These are phyloP conservation scores for Microdochium paspali DNA, from an alignment of 2,329 filamentous ascomycete species.

Conservation along the genomic window DNA sequence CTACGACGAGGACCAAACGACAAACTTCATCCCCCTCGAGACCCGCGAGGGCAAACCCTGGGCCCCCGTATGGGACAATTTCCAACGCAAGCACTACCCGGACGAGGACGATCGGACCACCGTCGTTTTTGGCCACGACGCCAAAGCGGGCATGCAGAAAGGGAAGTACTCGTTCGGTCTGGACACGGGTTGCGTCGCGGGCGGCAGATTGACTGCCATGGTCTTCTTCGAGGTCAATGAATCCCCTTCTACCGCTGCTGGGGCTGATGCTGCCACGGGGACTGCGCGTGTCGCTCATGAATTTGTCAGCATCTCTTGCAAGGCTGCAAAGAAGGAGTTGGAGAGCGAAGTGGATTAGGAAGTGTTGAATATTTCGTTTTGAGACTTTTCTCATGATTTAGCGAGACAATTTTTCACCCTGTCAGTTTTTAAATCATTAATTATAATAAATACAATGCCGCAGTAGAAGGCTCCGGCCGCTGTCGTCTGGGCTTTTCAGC, in stretches of 20 bases:
- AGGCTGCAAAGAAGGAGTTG: background rate
- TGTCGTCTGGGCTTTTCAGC: too few species aligned
- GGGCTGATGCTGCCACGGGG: background rate
- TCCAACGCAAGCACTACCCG: conserved; percentile 26
- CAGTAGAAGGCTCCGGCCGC: too few species aligned
- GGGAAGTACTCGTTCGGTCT: conserved; percentile 70
- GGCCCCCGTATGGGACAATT: conserved; percentile 53
- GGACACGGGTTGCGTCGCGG: conserved; percentile 74
- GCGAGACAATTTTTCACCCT: too few species aligned
- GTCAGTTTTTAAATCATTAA: too few species aligned
- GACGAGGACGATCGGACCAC: conserved; percentile 38
- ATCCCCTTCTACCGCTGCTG: background rate
- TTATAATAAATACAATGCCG: too few species aligned
- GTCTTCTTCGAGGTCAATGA: conserved; percentile 44
- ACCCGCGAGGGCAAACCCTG: conserved; percentile 51
- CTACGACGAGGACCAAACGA: background rate
- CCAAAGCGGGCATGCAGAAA: conserved; percentile 53
- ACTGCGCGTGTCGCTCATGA: conserved; percentile 7
- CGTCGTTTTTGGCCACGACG: conserved; percentile 83
- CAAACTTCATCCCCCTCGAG: conserved; percentile 25
- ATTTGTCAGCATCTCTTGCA: conserved; percentile 8
- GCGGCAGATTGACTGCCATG: conserved; percentile 66
- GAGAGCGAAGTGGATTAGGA: too few species aligned
- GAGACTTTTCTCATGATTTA: too few species aligned
- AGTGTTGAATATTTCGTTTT: too few species aligned